Conservation (phyloP, 768 basidiomycete species). For the Gelatoporia subvermispora region DNA sequence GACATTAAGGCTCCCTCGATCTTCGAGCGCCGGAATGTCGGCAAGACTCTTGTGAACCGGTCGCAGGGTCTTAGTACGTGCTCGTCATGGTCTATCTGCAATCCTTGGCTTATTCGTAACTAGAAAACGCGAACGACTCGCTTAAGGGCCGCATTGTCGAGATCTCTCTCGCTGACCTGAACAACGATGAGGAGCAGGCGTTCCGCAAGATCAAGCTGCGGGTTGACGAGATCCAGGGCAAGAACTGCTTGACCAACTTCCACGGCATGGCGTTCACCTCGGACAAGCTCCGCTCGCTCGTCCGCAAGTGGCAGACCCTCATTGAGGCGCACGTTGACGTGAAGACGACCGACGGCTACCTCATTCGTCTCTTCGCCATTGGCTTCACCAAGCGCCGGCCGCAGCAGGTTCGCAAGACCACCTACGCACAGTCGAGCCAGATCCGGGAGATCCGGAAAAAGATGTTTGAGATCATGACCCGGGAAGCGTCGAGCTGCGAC, state of each 20-base stretch:
- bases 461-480: constrained; percentile 99
- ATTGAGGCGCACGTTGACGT: constrained; percentile 99
- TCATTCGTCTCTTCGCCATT: constrained; percentile 97
- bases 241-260: constrained; percentile 99
- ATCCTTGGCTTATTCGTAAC: constrained; percentile 10
- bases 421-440: constrained; percentile 93
- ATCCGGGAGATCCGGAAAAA: constrained; percentile 97
- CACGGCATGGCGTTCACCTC: constrained; percentile 99
- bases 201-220: constrained; percentile 99
- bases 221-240: constrained; percentile 94
- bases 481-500: constrained; percentile 92
- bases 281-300: constrained; percentile 98
- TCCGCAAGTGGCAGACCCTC: constrained; percentile 99
- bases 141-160: constrained; percentile 96
- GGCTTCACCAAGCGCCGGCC: constrained; percentile 98
- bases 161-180: constrained; percentile 93
- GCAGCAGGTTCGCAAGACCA: constrained; percentile 97
- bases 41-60: constrained; percentile 98
- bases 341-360: constrained; percentile 98
- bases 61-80: constrained; percentile 95
- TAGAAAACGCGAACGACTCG: constrained; percentile 98
- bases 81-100: not conserved
- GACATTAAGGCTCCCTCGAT: constrained; percentile 98
- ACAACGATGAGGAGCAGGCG: constrained; percentile 99
- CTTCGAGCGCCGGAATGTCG: constrained; percentile 94